Evolutionary conservation across 139 green algal species (phyloP), one percentile per base, ranked within the genome.

Genomic region (Chara braunii): DNA sequence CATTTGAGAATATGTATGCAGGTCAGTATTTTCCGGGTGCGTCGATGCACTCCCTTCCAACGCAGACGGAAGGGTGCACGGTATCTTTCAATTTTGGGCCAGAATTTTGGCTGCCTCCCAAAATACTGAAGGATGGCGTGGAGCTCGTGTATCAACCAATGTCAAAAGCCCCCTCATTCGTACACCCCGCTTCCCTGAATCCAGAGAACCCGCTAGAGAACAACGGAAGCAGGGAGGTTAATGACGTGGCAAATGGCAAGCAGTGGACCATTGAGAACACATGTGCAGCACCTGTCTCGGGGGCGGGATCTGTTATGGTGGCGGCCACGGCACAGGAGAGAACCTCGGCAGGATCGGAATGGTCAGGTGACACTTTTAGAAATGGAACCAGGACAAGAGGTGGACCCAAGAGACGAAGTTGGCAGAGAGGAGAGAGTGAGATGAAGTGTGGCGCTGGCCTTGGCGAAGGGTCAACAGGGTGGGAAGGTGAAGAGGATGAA

Each of bases 81-180:
- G 67, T 77, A 2, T 50, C 50, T n/a, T 77, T 74, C 68, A 77
- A 77, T 55, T 77, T 77, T 42, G 68, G 68, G 43, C 68, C 68
- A 1, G n/a, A 22, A 69, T 5, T 77, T 74, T 22, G 23, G 23
- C 0, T 64, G 23, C 60, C 44, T 24, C 8, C 67, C 67, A 23
- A 24, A 3, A 9, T 51, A 72, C 28, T 61, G 37, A 53, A 37
- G 52, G 52, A 9, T n/a, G n/a, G n/a, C n/a, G n/a, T n/a, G n/a
- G n/a, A n/a, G n/a, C n/a, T n/a, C n/a, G n/a, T n/a, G n/a, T n/a
- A n/a, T n/a, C n/a, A n/a, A n/a, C n/a, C n/a, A n/a, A n/a, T n/a
- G n/a, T n/a, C n/a, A n/a, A n/a, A n/a, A n/a, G n/a, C n/a, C n/a
- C n/a, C n/a, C n/a, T n/a, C n/a, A n/a, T n/a, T n/a, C n/a, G n/a